Conservation (phyloP, 768 basidiomycete species). For the Sarcomyxa edulis region DNA sequence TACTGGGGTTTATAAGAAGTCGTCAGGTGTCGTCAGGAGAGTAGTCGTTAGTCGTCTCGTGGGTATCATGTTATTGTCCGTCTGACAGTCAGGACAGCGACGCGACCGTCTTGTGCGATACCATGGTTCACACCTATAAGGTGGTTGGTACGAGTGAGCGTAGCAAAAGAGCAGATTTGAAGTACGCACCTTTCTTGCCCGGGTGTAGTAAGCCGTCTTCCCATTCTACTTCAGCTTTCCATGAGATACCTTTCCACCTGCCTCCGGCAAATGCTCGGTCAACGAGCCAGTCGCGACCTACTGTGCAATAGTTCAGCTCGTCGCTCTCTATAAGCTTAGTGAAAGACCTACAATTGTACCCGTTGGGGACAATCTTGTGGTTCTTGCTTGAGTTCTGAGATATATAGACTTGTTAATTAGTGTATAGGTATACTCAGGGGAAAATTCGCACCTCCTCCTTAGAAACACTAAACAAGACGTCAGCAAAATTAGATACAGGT, state of each 20-base stretch:
- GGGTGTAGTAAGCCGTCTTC: slow-evolving; percentile 60
- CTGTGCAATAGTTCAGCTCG: not conserved
- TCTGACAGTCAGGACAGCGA: slow-evolving; percentile 82
- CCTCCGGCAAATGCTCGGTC: slow-evolving; percentile 55
- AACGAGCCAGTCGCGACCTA: slow-evolving; percentile 75
- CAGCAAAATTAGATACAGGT: not conserved
- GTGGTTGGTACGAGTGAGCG: slow-evolving; percentile 3
- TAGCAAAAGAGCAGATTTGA: not conserved
- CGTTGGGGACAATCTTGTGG: slow-evolving; percentile 72
- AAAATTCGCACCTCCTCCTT: slow-evolving; percentile 51
- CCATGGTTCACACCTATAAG: slow-evolving; percentile 70
- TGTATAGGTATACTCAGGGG: slow-evolving; percentile 4
- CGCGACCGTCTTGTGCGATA: slow-evolving; percentile 74
- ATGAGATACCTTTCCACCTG: slow-evolving; percentile 60
- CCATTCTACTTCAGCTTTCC: slow-evolving; percentile 79
- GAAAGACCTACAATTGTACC: slow-evolving; percentile 56
- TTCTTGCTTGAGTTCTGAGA: slow-evolving; percentile 49
- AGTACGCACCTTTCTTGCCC: slow-evolving; percentile 56
- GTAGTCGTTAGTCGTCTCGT: no score
- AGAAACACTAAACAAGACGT: slow-evolving; percentile 46
- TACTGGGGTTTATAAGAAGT: no score
- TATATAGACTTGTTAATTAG: slow-evolving; percentile 6
- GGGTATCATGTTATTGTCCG: no score
- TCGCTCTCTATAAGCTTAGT: not conserved
- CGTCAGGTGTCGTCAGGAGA: no score